Base-by-base conservation (phyloP, 2,329 filamentous ascomycete species). In the Aulographum hederae region DNA sequence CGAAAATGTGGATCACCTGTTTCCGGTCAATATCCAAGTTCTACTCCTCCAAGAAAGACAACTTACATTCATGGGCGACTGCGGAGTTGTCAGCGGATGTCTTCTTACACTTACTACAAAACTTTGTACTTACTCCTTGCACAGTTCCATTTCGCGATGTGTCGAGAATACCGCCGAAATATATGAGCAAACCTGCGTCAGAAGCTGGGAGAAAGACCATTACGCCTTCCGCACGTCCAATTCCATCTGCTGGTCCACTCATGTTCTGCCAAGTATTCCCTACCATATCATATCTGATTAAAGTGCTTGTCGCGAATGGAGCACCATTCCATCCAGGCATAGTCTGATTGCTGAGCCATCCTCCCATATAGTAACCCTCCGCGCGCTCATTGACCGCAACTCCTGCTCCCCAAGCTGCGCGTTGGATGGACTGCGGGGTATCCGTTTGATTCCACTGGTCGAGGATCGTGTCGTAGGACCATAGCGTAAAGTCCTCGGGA, bases 351-450 rank as follows among this genome's bases (percentile, higher is more conserved):
- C 62, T 71, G 35, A 67, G 52, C 62, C 65, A 76, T 26, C 72
- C 72, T 27, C 72, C 72, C 38, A 69, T 65, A 43, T 73, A 72
- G 42, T 66, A 77, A 2, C 63, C 69, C 35, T 65, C 53, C 8
- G 66, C 70, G 2, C 60, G 54, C 23, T 60, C 56, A 4, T 69
- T 57, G 6, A 71, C 57, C 2, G 64, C 59, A 6, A 64, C 58
- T 10, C 67, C 65, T 11, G 68, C 68, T 8, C 70, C 71, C 36
- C 63, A 73, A 4, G 67, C 61, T 2, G 67, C 56, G 5, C 64
- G 51, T 28, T 54, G 46, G 29, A 70, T 55, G 10, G 39, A 37
- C 12, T 44, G 40, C 20, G 31, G 30, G 3, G 32, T 37, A 11
- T 43, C 41, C 2, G 64, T 56, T 5, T 47, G 50, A 28, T 67